Evolutionary conservation across 2,329 filamentous ascomycete genomes (phyloP).

Genomic region (Pyrenochaeta sp.): DNA sequence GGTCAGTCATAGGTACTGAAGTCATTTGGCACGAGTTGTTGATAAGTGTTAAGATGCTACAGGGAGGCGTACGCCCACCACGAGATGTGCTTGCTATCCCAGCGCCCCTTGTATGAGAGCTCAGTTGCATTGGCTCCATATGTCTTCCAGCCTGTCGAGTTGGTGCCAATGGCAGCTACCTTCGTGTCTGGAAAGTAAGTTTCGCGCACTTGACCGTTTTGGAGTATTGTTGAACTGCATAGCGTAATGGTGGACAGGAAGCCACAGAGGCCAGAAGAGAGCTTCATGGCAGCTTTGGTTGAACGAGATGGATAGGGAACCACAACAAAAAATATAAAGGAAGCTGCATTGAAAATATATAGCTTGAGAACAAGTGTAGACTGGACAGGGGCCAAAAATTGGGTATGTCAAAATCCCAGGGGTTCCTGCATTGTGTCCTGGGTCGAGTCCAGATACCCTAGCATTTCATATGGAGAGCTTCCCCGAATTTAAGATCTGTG

Average conservation of each 20-base stretch:
- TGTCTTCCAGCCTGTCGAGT: constrained; percentile 53
- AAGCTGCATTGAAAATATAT: constrained; percentile 1
- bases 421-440: background rate
- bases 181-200: constrained; percentile 52
- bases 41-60: no score
- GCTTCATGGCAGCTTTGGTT: constrained; percentile 18
- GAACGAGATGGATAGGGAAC: background rate
- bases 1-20: background rate
- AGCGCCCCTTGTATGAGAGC: constrained; percentile 69
- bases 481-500: background rate
- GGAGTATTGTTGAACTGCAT: constrained; percentile 50
- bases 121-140: constrained; percentile 63
- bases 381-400: background rate
- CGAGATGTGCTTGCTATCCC: constrained; percentile 68
- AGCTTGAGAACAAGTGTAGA: background rate
- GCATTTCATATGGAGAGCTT: background rate
- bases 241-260: constrained; percentile 25
- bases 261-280: constrained; percentile 5
- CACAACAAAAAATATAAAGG: background rate
- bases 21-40: background rate
- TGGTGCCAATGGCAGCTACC: constrained; percentile 32
- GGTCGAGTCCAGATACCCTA: background rate
- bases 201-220: constrained; percentile 54
- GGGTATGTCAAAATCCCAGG: background rate
- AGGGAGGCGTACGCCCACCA: constrained; percentile 64